A percentile compares a stretch with the other conserved stretches of the same genome.
These are phyloP conservation scores for Protomyces pachydermus DNA, from an alignment of 1,139 yeast genomes.

Conservation along the genomic window DNA sequence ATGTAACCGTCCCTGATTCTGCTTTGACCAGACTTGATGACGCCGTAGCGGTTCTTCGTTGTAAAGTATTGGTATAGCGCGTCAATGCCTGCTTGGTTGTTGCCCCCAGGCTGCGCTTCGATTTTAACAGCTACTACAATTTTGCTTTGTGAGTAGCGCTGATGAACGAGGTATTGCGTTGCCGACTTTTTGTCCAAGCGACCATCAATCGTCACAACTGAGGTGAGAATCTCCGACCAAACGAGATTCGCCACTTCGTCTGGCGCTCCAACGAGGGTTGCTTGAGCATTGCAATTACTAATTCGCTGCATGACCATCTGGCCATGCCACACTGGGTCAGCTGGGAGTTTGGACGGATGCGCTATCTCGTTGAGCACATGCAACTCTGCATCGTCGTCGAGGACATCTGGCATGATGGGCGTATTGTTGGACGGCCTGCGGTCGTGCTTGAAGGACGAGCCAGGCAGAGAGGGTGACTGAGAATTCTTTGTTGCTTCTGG, in stretches of 20 bases:
- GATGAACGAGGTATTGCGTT: conserved; percentile 48
- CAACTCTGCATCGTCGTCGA: not conserved
- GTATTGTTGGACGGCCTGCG: not conserved
- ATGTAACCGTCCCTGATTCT: conserved; percentile 62
- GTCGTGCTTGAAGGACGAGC: not conserved
- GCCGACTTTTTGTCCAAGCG: conserved; percentile 54
- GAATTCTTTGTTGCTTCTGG: not conserved
- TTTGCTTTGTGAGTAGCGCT: conserved; percentile 48
- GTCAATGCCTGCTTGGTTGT: conserved; percentile 41
- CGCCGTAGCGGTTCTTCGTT: conserved; percentile 55
- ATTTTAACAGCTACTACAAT: conserved; percentile 51
- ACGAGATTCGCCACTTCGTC: conserved; percentile 31
- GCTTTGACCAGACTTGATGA: conserved; percentile 44
- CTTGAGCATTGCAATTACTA: conserved; percentile 48
- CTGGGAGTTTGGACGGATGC: not conserved
- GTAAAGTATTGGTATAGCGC: conserved; percentile 53
- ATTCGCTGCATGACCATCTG: conserved; percentile 53
- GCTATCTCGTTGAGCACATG: not conserved
- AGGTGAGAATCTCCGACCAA: conserved; percentile 32
- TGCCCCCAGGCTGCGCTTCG: conserved; percentile 34
- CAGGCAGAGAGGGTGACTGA: not conserved
- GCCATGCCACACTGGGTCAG: conserved; percentile 51
- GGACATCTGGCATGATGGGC: not conserved
- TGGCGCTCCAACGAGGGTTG: conserved; percentile 46
- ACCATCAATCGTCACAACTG: conserved; percentile 53